These are phyloP conservation scores for Lumnitzera littorea DNA, from an alignment of 345 rosid species.

Conservation along the genomic window DNA sequence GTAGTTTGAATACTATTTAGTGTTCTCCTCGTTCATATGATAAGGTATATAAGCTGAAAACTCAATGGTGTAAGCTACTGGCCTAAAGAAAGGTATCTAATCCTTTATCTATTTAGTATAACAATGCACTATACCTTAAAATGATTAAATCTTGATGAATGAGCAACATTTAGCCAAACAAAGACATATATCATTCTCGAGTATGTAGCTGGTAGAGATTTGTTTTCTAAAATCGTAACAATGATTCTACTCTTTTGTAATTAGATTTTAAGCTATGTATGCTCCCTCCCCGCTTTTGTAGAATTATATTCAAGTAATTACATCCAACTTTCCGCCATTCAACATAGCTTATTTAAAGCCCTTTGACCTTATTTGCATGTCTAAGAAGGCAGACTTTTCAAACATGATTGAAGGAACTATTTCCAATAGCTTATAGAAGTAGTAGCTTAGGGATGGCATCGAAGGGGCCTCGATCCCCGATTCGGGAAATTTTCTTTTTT, in stretches of 20 bases:
- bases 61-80: no score
- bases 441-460: conserved; percentile 26
- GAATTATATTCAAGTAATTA: conserved; percentile 1
- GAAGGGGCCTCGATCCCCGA: no score
- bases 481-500: no score
- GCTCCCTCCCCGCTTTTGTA: neutral
- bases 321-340: neutral
- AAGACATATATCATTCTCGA: conserved; percentile 80
- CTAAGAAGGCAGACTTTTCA: conserved; percentile 58
- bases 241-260: neutral
- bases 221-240: conserved; percentile 77
- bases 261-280: neutral
- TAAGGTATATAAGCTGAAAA: no score
- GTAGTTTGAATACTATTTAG: no score
- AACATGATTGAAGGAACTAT: conserved; percentile 60
- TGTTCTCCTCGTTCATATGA: no score
- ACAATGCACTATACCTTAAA: no score
- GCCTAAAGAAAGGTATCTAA: no score
- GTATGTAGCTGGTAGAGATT: conserved; percentile 88
- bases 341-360: neutral
- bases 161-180: conserved; percentile 28
- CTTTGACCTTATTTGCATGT: conserved; percentile 32
- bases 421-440: conserved; percentile 96
- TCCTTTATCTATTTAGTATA: no score
- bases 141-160: no score